Conservation (phyloP, 2,329 filamentous ascomycete species). For the Neofusicoccum laricinum region DNA sequence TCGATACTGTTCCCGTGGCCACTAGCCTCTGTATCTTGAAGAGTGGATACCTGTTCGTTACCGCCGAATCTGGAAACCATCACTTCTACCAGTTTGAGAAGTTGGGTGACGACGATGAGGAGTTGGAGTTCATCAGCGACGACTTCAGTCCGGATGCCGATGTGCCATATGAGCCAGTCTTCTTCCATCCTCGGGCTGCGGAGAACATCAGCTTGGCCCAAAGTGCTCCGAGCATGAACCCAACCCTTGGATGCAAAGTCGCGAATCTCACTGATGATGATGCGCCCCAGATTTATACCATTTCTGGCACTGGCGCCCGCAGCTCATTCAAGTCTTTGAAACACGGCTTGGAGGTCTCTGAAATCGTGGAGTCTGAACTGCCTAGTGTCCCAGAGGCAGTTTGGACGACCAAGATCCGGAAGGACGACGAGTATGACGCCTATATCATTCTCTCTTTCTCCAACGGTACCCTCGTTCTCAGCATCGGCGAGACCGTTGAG, state of each 20-base stretch:
- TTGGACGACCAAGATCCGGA: conserved; percentile 89
- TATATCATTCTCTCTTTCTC: conserved; percentile 95
- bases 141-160: conserved; percentile 73
- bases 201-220: conserved; percentile 85
- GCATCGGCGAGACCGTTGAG: conserved; percentile 94
- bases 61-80: conserved; percentile 88
- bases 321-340: conserved; percentile 90
- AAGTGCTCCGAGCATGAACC: conserved; percentile 84
- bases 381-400: conserved; percentile 86
- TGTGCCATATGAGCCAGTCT: conserved; percentile 71
- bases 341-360: conserved; percentile 87
- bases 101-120: conserved; percentile 90
- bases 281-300: conserved; percentile 91
- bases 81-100: conserved; percentile 97
- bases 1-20: conserved; percentile 89
- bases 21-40: conserved; percentile 88
- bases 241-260: conserved; percentile 85
- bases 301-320: conserved; percentile 82
- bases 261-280: conserved; percentile 89
- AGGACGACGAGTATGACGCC: conserved; percentile 80
- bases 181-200: conserved; percentile 75
- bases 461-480: conserved; percentile 85
- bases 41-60: conserved; percentile 91
- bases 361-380: conserved; percentile 91
- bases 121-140: conserved; percentile 81